Base-by-base conservation (phyloP, 306 rosid species). In the Quercus berberidifolia region DNA sequence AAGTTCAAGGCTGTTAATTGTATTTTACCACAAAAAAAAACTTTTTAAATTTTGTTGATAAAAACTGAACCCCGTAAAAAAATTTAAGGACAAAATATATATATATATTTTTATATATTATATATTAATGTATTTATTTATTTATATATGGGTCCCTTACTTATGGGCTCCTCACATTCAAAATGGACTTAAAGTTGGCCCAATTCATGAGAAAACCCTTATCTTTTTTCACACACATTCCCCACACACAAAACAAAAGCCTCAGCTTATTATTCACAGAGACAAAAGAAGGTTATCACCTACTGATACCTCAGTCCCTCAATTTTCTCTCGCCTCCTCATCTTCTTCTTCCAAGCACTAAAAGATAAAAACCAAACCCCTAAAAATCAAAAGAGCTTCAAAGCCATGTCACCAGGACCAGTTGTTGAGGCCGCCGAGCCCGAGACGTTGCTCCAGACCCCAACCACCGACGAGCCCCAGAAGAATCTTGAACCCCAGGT, bases 321-420 rank as follows among this genome's bases (percentile, higher is more conserved):
- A 56, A 4, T 49, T 58, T 68, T 38, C 60, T 71, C 41, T 58
- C 60, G 54, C 54, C 54, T 49, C 54, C 54, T 49, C 54, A 49
- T 12, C 25, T 73, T 49, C 71, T 30, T 64, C 70, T 64, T 23
- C 9, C 1, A 25, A 60, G 33, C 68, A 15, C 21, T 12, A 8
- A 41, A 41, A 30, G 8, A 30, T 38, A 5, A 20, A 65, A 11
- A 15, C 43, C 55, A 73, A 73, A 54, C 76, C 76, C 13, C 63
- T 10, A 26, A 43, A 51, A 49, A 33, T 0, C 10, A 23, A 20
- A 20, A 59, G 4, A 0, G 76, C 31, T 41, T 41, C 18, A 9
- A 41, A 83, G 38, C 81, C 79, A 92, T 92, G 97, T 81, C 97
- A 68, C 97, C 97, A 35, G 93, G 91, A 62, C 93, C 92, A 71